Base-by-base conservation (phyloP, 371 early-diverging fungal genomes). In the Syncephalastrum racemosum region DNA sequence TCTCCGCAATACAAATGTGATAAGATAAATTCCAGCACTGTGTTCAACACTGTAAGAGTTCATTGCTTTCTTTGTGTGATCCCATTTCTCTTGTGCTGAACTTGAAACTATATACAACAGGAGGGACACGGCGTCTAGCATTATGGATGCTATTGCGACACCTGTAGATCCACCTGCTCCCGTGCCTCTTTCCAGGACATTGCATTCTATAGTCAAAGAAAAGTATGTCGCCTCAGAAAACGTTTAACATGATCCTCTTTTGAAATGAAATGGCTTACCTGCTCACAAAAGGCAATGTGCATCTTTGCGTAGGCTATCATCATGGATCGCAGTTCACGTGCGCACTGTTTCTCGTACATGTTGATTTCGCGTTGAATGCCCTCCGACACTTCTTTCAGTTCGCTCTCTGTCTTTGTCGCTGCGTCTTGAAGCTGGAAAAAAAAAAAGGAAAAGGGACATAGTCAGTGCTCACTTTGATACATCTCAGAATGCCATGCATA, bases 331-430 rank as follows among this genome's bases (percentile, higher is more conserved):
- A 97, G 52, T 47, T 95, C 95, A 24, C 66, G 64, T 52, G 90
- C 71, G 68, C 95, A 92, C 62, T 90, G 90, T 50, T 81, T 69
- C 66, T 97, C 91, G 72, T 92, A 92, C 47, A 90, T 79, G 46
- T 92, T 92, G 60, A 97, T 59, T 54, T 97, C 93, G 6, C 77
- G 67, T 63, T 92, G 90, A 23, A 93, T 85, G 22, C 82, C 83
- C 3, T 73, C 77, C 12, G 91, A 88, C 39, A 91, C 84, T 15
- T 82, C 77, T 46, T 80, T 75, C 50, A 97, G 50, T 23, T 93
- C 93, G 20, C 80, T 71, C 50, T 73, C 74, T 40, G 79, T 70
- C 19, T 66, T 75, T 54, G 81, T 80, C 46, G 83, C 66, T 51
- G 86, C 84, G 39, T 79, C 78, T 66, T 93, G 92, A 41, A 95